Base-by-base conservation (phyloP, 768 basidiomycete species). In the Rhizopogon roseolus region DNA sequence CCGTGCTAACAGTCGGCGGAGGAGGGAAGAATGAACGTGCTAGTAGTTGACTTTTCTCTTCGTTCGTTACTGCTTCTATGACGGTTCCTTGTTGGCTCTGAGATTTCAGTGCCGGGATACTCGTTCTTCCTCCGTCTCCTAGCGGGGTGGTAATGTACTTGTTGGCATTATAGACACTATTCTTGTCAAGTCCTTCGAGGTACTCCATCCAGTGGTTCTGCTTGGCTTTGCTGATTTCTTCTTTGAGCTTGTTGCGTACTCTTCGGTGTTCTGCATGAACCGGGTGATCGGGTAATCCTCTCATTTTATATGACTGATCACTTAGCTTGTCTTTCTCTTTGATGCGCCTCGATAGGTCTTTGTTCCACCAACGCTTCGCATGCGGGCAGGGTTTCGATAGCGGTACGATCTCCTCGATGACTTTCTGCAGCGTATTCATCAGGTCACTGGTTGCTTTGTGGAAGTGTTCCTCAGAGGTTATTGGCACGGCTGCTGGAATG, bases 331-430 rank as follows among this genome's bases (percentile, higher is more conserved):
- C 56, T 0, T 56, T 49, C 8, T 60, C 40, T 10, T 50, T 58
- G 14, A 62, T 60, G 37, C 60, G 29, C 0, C 56, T 44, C 0
- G 50, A 50, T 6, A 77, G 67, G 0, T 70, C 69, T 16, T 56
- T 52, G 10, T 49, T 62, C 68, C 66, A 76, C 74, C 73, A 76
- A 2, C 64, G 40, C 29, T 71, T 73, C 4, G 54, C 22, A 52
- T 62, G 62, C 4, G 63, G 64, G 4, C 50, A 54, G 3, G 61
- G 60, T 37, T 57, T 52, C 1, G 54, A 22, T 7, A 45, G 27
- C 1, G 68, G 70, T 0, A 69, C 64, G 6, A 53, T 28, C 8
- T 54, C 46, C 8, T 57, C 44, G 2, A 71, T 60, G 0, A 59
- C 59, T 0, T 43, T 34, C 11, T 61, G 39, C 0, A 74, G 41